A percentile compares a stretch with the other conserved stretches of the same genome.
Evolutionary conservation across 257 asterid species (phyloP).

Genomic region (Cruciata laevipes): DNA sequence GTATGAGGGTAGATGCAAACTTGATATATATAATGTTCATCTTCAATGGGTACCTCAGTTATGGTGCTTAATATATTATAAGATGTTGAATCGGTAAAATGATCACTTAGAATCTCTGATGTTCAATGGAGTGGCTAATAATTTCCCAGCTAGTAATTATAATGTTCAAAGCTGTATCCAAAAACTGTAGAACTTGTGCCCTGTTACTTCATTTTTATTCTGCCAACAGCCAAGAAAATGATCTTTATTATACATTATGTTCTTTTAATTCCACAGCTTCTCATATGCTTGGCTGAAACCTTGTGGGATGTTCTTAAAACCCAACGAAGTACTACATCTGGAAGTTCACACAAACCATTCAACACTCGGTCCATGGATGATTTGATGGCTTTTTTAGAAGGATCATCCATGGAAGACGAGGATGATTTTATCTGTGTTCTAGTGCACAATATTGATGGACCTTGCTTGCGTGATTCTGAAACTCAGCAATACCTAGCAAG

Average conservation of each 20-base stretch:
- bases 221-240: background rate
- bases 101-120: background rate
- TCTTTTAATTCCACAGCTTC: slow-evolving; percentile 43
- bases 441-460: slow-evolving; percentile 86
- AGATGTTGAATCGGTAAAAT: background rate
- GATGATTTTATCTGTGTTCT: slow-evolving; percentile 60
- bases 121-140: background rate
- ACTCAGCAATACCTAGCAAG: slow-evolving; percentile 77
- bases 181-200: background rate
- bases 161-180: no score
- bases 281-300: slow-evolving; percentile 67
- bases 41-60: background rate
- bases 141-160: background rate
- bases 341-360: slow-evolving; percentile 47
- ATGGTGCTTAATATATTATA: background rate
- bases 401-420: slow-evolving; percentile 41
- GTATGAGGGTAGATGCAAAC: no score
- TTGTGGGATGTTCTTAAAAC: slow-evolving; percentile 70
- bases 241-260: slow-evolving; percentile 15
- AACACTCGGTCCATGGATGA: slow-evolving; percentile 71
- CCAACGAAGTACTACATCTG: slow-evolving; percentile 31
- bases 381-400: slow-evolving; percentile 62
- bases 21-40: background rate
- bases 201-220: background rate
- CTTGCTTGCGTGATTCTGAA: slow-evolving; percentile 77